Base-by-base conservation (phyloP, 192 early-diverging fungal genomes). In the Fimicolochytrium jonesii region DNA sequence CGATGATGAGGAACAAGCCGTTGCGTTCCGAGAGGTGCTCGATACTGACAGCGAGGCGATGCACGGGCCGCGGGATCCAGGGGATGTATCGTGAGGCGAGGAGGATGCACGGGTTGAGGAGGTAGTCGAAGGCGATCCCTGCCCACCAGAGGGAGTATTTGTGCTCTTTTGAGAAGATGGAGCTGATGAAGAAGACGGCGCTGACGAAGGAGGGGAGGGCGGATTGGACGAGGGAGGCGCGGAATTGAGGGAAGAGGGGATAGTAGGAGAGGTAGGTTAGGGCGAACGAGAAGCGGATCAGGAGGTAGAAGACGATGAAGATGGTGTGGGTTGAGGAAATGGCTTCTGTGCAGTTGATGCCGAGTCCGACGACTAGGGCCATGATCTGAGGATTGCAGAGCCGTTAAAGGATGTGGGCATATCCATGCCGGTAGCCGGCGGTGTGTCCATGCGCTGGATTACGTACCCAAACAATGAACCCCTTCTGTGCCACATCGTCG, bases 361-460 rank as follows among this genome's bases (percentile, higher is more conserved):
- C 49, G 17, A 51, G 30, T 17, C 49, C 49, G 30, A 51, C 49
- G 49, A 51, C 26, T 29, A 51, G 30, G 2, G 49, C 49, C 49
- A 51, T 51, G 23, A 51, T 51, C 46, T 48, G 46, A 7, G 23
- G 17, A 22, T 6, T 17, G 9, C 22, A 17, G 6, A 20, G 17
- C 6, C 7, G 23, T 7, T 39, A 17, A 39, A 10, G 7, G 37
- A 10, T 7, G 7, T 7, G 17, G 37, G 7, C 9, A 17, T 10
- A 39, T 39, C 9, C 17, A 39, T 7, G 37, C 7, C 37, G 7
- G 17, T 39, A 39, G 37, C 37, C 9, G 37, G 7, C 37, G 37
- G n/a, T n/a, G n/a, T n/a, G n/a, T n/a, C n/a, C 46, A 48, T 7
- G 7, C 6, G 6, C 9, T 22, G 23, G 23, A 7, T 20, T 48